Evolutionary conservation across 2,329 filamentous ascomycete genomes (phyloP), one percentile per base, ranked within the genome.

Genomic region (Fusarium praegraminearum): DNA sequence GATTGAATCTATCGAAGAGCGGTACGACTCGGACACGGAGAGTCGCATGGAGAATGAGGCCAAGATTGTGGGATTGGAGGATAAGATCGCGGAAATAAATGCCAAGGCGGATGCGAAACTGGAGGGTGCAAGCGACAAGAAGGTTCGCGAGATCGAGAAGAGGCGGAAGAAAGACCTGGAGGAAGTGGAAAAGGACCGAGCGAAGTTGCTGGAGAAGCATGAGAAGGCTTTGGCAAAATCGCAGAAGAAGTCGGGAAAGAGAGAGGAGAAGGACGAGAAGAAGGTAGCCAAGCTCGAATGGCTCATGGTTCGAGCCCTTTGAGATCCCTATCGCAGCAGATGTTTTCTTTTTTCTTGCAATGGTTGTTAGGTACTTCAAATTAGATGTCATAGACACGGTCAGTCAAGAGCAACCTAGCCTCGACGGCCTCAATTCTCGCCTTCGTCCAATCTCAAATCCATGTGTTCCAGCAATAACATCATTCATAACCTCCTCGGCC

Each of bases 371-470:
- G 9, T 43, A 44, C 16, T 26, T 26, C 22, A 26, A 41, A 5
- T 18, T 44, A 22, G 24, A 44, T 24, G 7, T 4, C 7, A 35
- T 49, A 63, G 20, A 18, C 8, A 44, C 5, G 11, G 3, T 10
- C 1, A 6, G 12, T 26, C 13, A 44, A 26, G 41, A 44, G 9
- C 9, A 44, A 18, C 26, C 41, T 12, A 26, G 24, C 10, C 24
- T 44, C 16, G 15, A 43, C 4, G 30, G 8, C 5, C 46, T 65
- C 20, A 64, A 41, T 13, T 51, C 47, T 1, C 63, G 44, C n/a
- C 38, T 36, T 22, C 62, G 65, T 11, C 63, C 63, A 10, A 66
- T 67, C 49, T 66, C 63, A 28, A 67, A 67, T 1, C 62, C 62
- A 46, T 66, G 40, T 0, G 18, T 51, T 4, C 49, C 63, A 20